Conservation (phyloP, 352 stramenopile species). For the Phytophthora crassamura region DNA sequence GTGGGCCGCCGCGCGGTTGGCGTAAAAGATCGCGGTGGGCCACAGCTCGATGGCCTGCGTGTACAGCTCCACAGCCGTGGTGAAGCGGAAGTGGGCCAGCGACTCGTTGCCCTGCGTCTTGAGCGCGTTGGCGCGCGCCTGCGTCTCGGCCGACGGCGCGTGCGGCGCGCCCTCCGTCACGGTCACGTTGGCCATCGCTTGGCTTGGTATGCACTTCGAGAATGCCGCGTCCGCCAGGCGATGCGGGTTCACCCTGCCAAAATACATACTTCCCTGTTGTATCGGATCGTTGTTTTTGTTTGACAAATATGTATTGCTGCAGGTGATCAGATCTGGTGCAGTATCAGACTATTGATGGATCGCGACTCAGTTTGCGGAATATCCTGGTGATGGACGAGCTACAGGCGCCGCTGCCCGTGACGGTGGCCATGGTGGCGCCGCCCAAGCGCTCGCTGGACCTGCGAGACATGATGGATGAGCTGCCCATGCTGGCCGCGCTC, state of each 20-base stretch:
- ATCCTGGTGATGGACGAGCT: conserved; percentile 15
- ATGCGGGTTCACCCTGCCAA: too few species aligned
- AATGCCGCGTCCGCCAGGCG: background rate
- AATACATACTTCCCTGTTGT: too few species aligned
- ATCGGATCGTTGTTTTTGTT: too few species aligned
- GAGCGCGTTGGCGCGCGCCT: conserved; percentile 68
- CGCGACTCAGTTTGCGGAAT: conserved; percentile 24
- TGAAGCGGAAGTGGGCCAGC: conserved; percentile 85
- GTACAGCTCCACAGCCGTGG: conserved; percentile 88
- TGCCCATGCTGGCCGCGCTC: conserved; percentile 57
- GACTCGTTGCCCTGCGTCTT: conserved; percentile 89
- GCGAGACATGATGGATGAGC: conserved; percentile 67
- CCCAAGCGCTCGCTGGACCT: conserved; percentile 48
- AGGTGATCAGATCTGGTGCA: conserved; percentile 1
- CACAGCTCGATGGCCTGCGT: conserved; percentile 87
- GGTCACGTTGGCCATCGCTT: conserved; percentile 47
- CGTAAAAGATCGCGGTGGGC: conserved; percentile 93
- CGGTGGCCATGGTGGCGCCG: conserved; percentile 16
- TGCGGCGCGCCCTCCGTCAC: conserved; percentile 65
- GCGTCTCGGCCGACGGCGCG: conserved; percentile 67
- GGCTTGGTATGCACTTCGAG: conserved; percentile 4
- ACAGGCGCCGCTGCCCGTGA: conserved; percentile 34
- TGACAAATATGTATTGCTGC: too few species aligned
- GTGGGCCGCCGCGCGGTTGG: conserved; percentile 96
- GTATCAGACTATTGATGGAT: conserved; percentile 17